Conservation (phyloP, 352 stramenopile genomes). For the Pythium rhizo-oryzae region DNA sequence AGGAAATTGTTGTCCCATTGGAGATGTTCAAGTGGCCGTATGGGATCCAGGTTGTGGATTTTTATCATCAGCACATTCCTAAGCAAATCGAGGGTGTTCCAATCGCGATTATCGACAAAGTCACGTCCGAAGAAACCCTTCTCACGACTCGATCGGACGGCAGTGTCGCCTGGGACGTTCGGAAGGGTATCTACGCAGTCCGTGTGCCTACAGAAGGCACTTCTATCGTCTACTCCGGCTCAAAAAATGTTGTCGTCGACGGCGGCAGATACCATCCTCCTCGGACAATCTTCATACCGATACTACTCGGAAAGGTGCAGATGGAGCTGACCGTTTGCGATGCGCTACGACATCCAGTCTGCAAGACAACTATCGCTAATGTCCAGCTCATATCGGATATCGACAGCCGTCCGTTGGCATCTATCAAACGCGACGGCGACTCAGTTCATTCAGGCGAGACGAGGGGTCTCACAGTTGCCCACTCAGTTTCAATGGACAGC, state of each 20-base stretch:
- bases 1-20: constrained; percentile 61
- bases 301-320: constrained; percentile 56
- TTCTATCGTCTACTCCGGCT: constrained; percentile 68
- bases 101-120: constrained; percentile 60
- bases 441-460: background rate
- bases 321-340: constrained; percentile 29
- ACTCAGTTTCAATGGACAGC: constrained; percentile 24
- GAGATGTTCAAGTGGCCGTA: constrained; percentile 68
- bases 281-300: constrained; percentile 52
- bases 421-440: background rate
- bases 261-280: constrained; percentile 54
- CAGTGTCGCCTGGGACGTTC: constrained; percentile 53
- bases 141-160: constrained; percentile 47
- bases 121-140: constrained; percentile 46
- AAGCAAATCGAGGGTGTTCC: constrained; percentile 50
- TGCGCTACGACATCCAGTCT: background rate
- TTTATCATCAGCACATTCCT: constrained; percentile 51
- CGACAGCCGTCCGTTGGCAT: background rate
- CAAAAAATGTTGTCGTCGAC: constrained; percentile 71
- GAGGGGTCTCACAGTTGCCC: background rate
- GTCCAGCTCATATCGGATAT: constrained; percentile 5
- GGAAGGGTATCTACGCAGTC: constrained; percentile 65
- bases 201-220: constrained; percentile 50
- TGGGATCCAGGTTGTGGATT: constrained; percentile 65
- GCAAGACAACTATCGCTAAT: background rate